phyloP scores from a whole-genome alignment of 257 asterid species.

The Primulina tabacum region DNA sequence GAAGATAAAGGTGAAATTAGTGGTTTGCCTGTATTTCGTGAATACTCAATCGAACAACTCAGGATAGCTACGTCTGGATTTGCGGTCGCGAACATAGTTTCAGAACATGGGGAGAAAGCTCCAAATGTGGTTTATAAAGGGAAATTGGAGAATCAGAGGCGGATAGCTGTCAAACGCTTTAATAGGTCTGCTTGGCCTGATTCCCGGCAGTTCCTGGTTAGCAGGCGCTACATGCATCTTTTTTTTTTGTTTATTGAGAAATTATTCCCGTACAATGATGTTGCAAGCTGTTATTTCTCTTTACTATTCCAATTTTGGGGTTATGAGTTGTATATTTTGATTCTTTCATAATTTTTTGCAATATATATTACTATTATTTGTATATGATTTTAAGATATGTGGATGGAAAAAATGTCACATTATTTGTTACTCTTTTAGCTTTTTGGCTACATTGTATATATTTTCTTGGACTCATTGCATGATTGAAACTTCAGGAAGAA shows the following conservation, averaged over 20 bases:
- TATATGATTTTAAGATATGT: background rate
- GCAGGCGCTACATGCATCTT: conserved; percentile 21
- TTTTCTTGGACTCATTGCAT: conserved; percentile 13
- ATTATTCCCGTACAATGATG: background rate
- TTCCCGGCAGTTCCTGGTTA: conserved; percentile 81
- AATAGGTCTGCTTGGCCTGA: conserved; percentile 92
- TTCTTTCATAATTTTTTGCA: background rate
- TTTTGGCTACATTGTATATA: conserved; percentile 5
- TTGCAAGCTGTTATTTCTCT: background rate
- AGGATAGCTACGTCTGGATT: conserved; percentile 84
- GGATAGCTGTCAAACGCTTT: conserved; percentile 91
- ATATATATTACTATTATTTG: background rate
- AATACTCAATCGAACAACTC: conserved; percentile 77
- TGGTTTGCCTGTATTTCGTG: conserved; percentile 77
- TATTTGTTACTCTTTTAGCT: conserved; percentile 16
- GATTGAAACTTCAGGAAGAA: conserved; percentile 62
- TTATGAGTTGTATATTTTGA: background rate
- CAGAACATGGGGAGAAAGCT: conserved; percentile 97
- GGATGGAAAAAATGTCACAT: background rate
- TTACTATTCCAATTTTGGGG: background rate
- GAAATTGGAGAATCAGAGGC: conserved; percentile 78
- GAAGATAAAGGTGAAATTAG: conserved; percentile 69
- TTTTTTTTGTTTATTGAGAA: too few species aligned
- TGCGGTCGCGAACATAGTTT: conserved; percentile 87
- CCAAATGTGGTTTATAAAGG: conserved; percentile 93